Evolutionary conservation across 129 eudicot species (phyloP), one percentile per base, ranked within the genome.

Genomic region (Mikania micrantha): DNA sequence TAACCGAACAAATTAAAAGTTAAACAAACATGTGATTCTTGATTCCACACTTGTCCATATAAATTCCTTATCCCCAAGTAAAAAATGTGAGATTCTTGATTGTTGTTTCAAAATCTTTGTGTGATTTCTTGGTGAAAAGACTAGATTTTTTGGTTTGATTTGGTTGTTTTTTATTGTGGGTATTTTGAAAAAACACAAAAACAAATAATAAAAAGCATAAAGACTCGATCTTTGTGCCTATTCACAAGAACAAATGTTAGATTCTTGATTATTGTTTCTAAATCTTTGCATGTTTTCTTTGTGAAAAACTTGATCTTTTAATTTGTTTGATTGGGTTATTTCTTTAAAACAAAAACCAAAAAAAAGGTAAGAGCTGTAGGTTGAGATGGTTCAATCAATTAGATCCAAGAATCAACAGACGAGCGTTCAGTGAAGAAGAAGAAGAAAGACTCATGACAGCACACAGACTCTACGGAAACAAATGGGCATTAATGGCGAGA

Each of bases 381-480:
- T 73, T 90, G 45, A 84, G 97, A 77, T 90, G 97, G 97, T 90
- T 81, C 16, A 90, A 90, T 59, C 97, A 90, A 72, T 50, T 90
- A 72, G 97, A 90, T 71, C 95, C 97, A 56, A 86, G 78, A 41
- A 86, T 90, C 44, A 86, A 86, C 77, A 77, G 83, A 54, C 80
- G 66, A 53, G 71, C 87, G 6, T 86, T 90, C 69, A 82, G 75
- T 11, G 90, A 84, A 59, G 97, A 90, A 39, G 97, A 90, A 63
- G 97, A 90, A 41, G 91, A 87, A 40, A 78, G 86, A 68, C 78
- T 90, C 4, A 58, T 86, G 67, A 73, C 83, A 22, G 91, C 91
- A 10, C 95, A 86, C 49, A 68, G 64, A 56, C 11, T 82, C 72
- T 86, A 82, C 32, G 97, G 97, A 0, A 90, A 86, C 87, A 86